Base-by-base conservation (phyloP, 83 land plant species). In the Picea abies region DNA sequence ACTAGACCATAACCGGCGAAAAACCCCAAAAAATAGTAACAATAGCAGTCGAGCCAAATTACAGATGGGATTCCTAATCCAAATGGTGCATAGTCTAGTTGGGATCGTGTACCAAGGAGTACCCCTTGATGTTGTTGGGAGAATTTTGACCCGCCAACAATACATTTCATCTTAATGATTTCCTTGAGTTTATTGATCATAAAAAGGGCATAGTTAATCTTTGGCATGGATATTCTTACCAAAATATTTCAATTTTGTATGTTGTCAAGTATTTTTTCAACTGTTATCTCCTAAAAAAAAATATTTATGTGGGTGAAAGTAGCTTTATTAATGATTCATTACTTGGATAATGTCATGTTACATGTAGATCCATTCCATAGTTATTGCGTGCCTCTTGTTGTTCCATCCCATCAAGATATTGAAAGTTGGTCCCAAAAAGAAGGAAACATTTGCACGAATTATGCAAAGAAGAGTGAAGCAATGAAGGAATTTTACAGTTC, bases 381-480 rank as follows among this genome's bases (percentile, higher is more conserved):
- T 80, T 93, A 85, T 86, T 88, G 89, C 84, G 96, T 95, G 66
- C 94, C 96, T 63, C 82, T 95, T 35, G 88, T 95, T 29, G 93
- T 90, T 76, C 85, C 94, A 66, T 85, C 88, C 12, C 90, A 80
- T 47, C 77, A 73, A 29, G 78, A 90, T 15, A 17, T 95, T 67
- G 93, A 95, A 85, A 85, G 81, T 9, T 95, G 96, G 96, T 94
- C 94, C 56, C 8, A 64, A 26, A 88, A 81, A 23, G 81, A 86
- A 80, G 92, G 91, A 79, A 83, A 90, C 47, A 15, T 58, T 14
- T 90, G 60, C 73, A 79, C 29, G 61, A 86, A 88, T 75, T 90
- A 90, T 80, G 39, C 82, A 20, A 91, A 89, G 39, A 95, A 93
- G 58, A 64, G 81, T 81, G 93, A 89, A 82, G 68, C 92, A 32